Evolutionary conservation across 495 filamentous ascomycete species (phyloP).

Genomic region (Trichoderma orchidacearum): DNA sequence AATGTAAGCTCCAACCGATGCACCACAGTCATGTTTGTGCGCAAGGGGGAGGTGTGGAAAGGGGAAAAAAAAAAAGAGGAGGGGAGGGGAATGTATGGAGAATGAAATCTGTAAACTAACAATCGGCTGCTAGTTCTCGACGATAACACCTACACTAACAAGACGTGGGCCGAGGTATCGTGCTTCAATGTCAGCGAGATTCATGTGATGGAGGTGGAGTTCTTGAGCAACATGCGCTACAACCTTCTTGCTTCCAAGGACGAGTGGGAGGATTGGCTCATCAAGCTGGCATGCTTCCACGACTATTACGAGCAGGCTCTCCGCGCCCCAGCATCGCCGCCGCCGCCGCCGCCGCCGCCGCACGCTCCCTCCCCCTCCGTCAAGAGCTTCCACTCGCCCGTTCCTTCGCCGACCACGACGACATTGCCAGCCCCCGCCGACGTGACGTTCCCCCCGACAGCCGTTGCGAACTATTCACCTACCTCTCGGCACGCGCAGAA

Average conservation of each 20-base stretch:
- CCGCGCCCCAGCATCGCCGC: slow-evolving; percentile 15
- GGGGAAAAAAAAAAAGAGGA: not conserved
- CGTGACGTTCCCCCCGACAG: slow-evolving; percentile 10
- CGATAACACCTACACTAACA: slow-evolving; percentile 99
- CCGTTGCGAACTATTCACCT: slow-evolving; percentile 13
- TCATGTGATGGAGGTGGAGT: slow-evolving; percentile 99
- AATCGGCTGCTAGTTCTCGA: slow-evolving; percentile 55
- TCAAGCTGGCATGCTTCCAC: slow-evolving; percentile 62
- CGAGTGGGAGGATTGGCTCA: slow-evolving; percentile 81
- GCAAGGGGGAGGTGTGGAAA: no score
- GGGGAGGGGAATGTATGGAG: no score
- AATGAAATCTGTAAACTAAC: slow-evolving; percentile 4
- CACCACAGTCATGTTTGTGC: no score
- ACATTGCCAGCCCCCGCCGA: slow-evolving; percentile 20
- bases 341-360: no score
- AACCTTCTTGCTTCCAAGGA: slow-evolving; percentile 69
- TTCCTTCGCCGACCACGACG: slow-evolving; percentile 30
- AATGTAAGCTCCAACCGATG: slow-evolving; percentile 58
- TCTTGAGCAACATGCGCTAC: slow-evolving; percentile 97
- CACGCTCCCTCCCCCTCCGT: slow-evolving; percentile 22
- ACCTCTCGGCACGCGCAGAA: not conserved
- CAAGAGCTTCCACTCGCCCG: slow-evolving; percentile 22
- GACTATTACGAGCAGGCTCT: slow-evolving; percentile 56
- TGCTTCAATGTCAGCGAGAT: slow-evolving; percentile 90
- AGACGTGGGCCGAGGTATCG: slow-evolving; percentile 98